A percentile compares a stretch with the other conserved stretches of the same genome.
These are phyloP conservation scores for Aspergillus cristatus DNA, from an alignment of 495 filamentous ascomycete genomes.

Conservation along the genomic window DNA sequence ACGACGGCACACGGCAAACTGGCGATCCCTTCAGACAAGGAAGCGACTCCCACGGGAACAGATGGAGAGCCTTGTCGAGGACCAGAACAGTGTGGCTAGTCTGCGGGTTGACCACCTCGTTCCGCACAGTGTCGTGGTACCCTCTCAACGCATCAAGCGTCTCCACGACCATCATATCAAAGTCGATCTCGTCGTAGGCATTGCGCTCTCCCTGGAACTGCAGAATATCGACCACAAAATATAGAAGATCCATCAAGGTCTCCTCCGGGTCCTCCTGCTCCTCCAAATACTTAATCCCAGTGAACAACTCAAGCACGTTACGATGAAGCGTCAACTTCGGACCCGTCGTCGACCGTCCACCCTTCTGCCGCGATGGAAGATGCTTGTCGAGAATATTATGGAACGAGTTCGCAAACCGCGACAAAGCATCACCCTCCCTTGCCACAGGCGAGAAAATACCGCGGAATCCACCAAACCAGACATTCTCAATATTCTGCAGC, in stretches of 20 bases:
- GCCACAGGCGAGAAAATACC: constrained; percentile 75
- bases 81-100: constrained; percentile 83
- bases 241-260: constrained; percentile 76
- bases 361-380: constrained; percentile 75
- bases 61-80: constrained; percentile 82
- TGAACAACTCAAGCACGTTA: constrained; percentile 76
- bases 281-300: constrained; percentile 68
- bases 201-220: constrained; percentile 96
- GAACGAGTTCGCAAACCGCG: constrained; percentile 66
- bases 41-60: constrained; percentile 92
- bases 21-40: constrained; percentile 73
- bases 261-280: constrained; percentile 72
- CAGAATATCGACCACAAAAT: constrained; percentile 92
- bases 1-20: constrained; percentile 74
- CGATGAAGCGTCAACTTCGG: constrained; percentile 56
- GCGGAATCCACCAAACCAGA: constrained; percentile 91
- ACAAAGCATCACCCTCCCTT: constrained; percentile 50
- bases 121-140: constrained; percentile 56
- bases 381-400: constrained; percentile 76
- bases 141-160: constrained; percentile 68
- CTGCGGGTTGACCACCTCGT: constrained; percentile 44
- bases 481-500: constrained; percentile 73
- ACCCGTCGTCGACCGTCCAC: constrained; percentile 35
- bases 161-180: constrained; percentile 81
- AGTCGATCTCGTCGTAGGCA: constrained; percentile 96